Evolutionary conservation across 495 filamentous ascomycete genomes (phyloP), one percentile per base, ranked within the genome.

Genomic region (Collariella sp.): DNA sequence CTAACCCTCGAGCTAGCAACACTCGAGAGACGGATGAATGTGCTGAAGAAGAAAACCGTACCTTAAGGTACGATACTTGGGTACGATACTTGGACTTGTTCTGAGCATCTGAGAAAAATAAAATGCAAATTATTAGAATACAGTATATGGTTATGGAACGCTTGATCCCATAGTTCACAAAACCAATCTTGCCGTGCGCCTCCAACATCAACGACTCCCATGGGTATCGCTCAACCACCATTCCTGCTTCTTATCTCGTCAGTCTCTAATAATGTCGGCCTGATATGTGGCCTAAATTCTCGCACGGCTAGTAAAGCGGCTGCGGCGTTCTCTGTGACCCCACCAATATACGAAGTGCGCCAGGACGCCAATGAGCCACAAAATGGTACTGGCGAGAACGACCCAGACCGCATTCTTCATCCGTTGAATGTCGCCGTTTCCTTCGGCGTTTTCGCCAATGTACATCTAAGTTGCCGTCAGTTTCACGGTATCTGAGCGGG

Each of bases 331-430:
- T 20, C 70, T 63, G 46, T 77, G 72, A 40, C 57, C 62, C 57
- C 67, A 69, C 71, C 70, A 79, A 56, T 75, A 78, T 0, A 63
- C 50, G 7, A 65, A 62, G 23, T 68, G 67, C 12, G 65, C 70
- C 15, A 75, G 58, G 2, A 72, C 71, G 11, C 77, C 83, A 29
- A 82, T 62, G 24, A 86, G 64, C 88, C 89, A 95, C 22, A 95
- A 70, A 33, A 85, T 54, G 65, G 85, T 77, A 62, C 84, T 86
- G 20, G 80, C 68, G 46, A 94, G 70, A 68, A 91, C 87, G 20
- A 94, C 70, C 88, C 88, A 95, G 26, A 90, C 87, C 24, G 89
- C 88, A 67, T 84, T 82, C 68, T 89, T 86, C 89, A 95, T 93
- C 29, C 86, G 76, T 59, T 75, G 71, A 46, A 89, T 76, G 19